Evolutionary conservation across 306 rosid species (phyloP), one percentile per base, ranked within the genome.

Genomic region (Amphicarpaea edgeworthii): DNA sequence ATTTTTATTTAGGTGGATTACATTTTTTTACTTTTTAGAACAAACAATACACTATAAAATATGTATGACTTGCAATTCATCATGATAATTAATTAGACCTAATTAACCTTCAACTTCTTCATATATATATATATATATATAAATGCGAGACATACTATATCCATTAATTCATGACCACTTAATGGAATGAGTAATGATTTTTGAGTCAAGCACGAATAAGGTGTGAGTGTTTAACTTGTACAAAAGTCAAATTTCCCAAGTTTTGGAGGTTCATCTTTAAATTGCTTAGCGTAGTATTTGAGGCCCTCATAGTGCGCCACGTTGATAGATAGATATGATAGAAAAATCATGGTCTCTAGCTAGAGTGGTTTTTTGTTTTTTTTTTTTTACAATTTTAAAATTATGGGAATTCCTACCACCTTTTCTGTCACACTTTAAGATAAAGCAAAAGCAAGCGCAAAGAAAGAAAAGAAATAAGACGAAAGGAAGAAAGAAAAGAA

Each of bases 351-450:
- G 70, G 74, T 77, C 81, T 72, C 80, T 43, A 23, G 65, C 80
- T 43, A 23, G 65, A 75, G 84, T 81, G 55, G 73, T 70, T 67
- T 73, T 28, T 28, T 28, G 4, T 28, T 28, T n/a, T n/a, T n/a
- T n/a, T n/a, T n/a, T 28, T 28, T 28, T 84, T 66, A 81, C 32
- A 53, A 72, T 79, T 87, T 87, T 82, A 65, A 77, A 87, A 88
- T 85, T 86, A 83, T 50, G 69, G 87, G 90, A 89, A 88, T 83
- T 81, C 87, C 81, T 84, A 79, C 78, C 12, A 79, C 94, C 88
- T 95, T 94, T 90, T 86, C 80, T 88, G 90, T 78, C 87, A 93
- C 90, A 84, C 97, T 92, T 90, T 95, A 90, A 85, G 93, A 86
- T 68, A 95, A 95, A 90, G 97, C 86, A 85, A 88, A 88, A 87